phyloP scores from a whole-genome alignment of 345 rosid genomes.

The Hibiscus trionum region DNA sequence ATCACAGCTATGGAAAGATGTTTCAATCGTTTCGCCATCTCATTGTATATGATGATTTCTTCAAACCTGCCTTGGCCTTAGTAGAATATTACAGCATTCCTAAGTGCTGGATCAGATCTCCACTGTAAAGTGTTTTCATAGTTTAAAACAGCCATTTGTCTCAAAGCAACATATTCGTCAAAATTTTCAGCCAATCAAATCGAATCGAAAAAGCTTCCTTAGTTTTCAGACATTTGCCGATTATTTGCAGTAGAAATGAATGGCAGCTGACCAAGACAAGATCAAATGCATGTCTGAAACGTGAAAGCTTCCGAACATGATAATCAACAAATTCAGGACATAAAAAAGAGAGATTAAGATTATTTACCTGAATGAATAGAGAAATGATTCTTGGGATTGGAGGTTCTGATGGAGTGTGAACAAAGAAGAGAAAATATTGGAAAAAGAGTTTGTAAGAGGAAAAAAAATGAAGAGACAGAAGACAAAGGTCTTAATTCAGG shows the following conservation, averaged over 20 bases:
- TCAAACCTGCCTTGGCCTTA: background rate
- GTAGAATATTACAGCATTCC: background rate
- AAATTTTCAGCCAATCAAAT: too few species aligned
- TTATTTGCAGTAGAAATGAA: background rate
- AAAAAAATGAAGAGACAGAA: background rate
- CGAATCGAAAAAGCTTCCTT: too few species aligned
- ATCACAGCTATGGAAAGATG: slow-evolving; percentile 19
- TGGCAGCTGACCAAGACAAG: background rate
- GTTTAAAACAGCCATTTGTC: too few species aligned
- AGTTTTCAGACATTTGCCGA: background rate
- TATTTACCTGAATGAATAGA: background rate
- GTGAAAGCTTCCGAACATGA: background rate
- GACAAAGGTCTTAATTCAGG: slow-evolving; percentile 1
- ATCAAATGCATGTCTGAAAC: background rate
- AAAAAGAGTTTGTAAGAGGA: background rate
- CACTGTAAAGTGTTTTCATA: too few species aligned
- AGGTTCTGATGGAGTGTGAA: background rate
- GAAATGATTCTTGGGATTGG: background rate
- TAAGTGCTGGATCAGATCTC: background rate
- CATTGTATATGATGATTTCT: background rate
- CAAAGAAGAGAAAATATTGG: background rate
- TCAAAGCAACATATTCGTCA: too few species aligned
- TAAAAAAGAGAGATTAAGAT: background rate
- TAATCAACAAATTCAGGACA: too few species aligned
- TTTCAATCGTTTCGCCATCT: slow-evolving; percentile 22